Evolutionary conservation across 805 yeast species (phyloP), one percentile per base, ranked within the genome.

Genomic region (Komagataella phaffii): DNA sequence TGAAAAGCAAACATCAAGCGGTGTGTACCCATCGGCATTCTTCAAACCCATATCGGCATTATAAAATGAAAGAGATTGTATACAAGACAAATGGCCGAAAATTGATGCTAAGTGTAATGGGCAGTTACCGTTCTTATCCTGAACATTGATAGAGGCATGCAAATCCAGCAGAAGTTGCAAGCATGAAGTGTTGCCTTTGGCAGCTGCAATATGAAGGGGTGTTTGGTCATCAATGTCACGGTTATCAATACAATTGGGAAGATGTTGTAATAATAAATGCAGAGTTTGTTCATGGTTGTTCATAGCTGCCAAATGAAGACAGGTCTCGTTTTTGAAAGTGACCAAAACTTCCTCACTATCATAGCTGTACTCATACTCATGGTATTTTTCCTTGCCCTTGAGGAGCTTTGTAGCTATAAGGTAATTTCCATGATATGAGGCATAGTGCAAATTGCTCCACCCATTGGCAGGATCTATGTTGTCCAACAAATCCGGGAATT

Each of bases 31-130:
- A n/a, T 72, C 72, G 12, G 65, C 62, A 62, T 87, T 87, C 43
- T 68, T 62, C 19, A 72, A 58, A 19, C 69, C 65, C 44, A 73
- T 73, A 53, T 80, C 76, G 1, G 79, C 77, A 18, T 74, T 71
- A 30, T 77, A 69, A 17, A 67, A 69, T 0, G 83, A 63, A 47
- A 85, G 64, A 40, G 82, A 61, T 50, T 76, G 72, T 54, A 80
- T 64, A 48, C 86, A 80, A 49, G 76, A 76, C 14, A 76, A 58
- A 54, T 79, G 76, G 5, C 90, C 91, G 58, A 74, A 78, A 52
- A 84, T 83, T 57, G 87, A 75, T 0, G 96, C 95, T 50, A 85
- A 70, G 65, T 91, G 98, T 46, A 91, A 67, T 0, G 96, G 88
- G 2, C 95, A 82, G 60, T 88, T 86, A 1, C 93, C 95, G 14